Evolutionary conservation across 2,329 filamentous ascomycete species (phyloP).

Genomic region (Monosporascus sp.): DNA sequence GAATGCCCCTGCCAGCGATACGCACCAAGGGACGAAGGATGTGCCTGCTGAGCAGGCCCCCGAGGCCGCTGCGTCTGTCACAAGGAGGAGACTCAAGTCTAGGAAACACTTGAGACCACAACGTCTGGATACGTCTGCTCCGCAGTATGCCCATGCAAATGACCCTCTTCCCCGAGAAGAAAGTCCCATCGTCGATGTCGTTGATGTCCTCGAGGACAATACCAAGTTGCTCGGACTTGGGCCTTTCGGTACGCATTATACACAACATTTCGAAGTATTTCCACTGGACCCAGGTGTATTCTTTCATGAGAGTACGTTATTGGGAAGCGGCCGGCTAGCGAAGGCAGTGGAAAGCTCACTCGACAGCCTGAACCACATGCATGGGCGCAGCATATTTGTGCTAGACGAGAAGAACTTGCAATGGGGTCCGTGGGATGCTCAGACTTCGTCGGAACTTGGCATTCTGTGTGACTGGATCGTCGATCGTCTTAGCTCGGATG

Average conservation of each 20-base stretch:
- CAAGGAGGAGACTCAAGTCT: constrained; percentile 15
- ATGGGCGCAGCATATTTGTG: constrained; percentile 35
- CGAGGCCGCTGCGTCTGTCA: background rate
- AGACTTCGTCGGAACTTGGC: constrained; percentile 56
- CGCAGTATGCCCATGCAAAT: constrained; percentile 47
- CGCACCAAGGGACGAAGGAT: background rate
- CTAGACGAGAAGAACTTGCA: constrained; percentile 44
- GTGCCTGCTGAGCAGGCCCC: constrained; percentile 1
- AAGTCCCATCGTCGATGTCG: constrained; percentile 15
- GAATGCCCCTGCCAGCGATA: constrained; percentile 14
- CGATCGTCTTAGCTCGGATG: constrained; percentile 34
- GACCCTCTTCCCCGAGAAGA: constrained; percentile 41
- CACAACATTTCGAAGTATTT: constrained; percentile 58
- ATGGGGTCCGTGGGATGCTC: constrained; percentile 54
- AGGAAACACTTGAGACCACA: constrained; percentile 42
- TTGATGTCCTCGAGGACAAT: constrained; percentile 12
- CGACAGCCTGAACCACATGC: constrained; percentile 23
- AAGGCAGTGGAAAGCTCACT: constrained; percentile 29
- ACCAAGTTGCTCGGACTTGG: constrained; percentile 49
- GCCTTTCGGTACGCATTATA: constrained; percentile 56
- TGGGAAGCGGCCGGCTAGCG: constrained; percentile 49
- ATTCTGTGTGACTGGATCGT: constrained; percentile 55
- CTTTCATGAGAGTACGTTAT: constrained; percentile 55
- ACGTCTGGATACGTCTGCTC: constrained; percentile 43
- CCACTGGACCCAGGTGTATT: constrained; percentile 50